Evolutionary conservation across 345 rosid genomes (phyloP), one percentile per base, ranked within the genome.

Genomic region (rapeseed (Brassica napus)): DNA sequence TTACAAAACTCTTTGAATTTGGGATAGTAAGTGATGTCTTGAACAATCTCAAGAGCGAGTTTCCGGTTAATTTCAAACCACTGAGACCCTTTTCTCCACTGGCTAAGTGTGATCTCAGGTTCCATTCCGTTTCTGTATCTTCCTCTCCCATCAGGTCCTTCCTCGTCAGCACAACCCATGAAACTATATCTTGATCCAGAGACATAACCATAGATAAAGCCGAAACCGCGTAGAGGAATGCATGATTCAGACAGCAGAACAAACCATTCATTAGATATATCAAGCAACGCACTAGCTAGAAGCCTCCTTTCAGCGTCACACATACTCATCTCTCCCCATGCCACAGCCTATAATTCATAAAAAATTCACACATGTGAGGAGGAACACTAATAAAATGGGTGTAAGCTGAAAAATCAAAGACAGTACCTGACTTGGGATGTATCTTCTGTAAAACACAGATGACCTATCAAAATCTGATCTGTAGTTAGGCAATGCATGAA

Each of bases 11-110:
- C 85, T 74, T 82, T 83, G 86, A 91, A 95, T 78, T 87, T 91
- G 3, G 99, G 97, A 74, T 93, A 88, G 82, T 88, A 95, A 3
- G 42, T 79, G 18, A 77, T 68, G 74, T 95, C 99, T 78, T 82
- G 83, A 5, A 95, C 71, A 39, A 95, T 89, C 42, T 79, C 81
- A 6, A 88, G 4, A 30, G 97, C 99, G 0, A 95, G 90, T 74
- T 71, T 79, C 42, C 98, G 82, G 49, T 87, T 86, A 23, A 91
- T 82, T 83, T 92, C 97, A 72, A 94, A 92, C 97, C 97, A 94
- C 67, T 94, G 98, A 49, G 98, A 86, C 44, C 98, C 98, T 86
- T 94, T 94, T 9, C 96, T 89, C 98, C 98, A 95, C 62, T 93
- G 91, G 69, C 83, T 72, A 44, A 91, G 87, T 10, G 78, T 85